Percentiles rank a stretch among this genome's conserved stretches.
Evolutionary conservation across 139 green algal species (phyloP).

Genomic region (Zygnema cylindricum): DNA sequence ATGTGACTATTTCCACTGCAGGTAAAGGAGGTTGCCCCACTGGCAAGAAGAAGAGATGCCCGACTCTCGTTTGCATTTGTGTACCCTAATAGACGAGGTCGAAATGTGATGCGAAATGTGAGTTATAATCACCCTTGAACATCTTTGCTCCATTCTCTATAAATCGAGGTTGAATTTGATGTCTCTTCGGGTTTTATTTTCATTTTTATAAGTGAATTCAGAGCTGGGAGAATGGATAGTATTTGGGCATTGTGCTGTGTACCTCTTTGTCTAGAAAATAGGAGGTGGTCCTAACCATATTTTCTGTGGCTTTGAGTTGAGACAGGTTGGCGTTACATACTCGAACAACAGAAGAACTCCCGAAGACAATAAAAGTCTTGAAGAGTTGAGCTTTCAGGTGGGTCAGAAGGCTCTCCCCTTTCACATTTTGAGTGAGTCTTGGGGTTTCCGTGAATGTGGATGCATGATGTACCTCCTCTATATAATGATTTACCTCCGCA

Average conservation of each 20-base stretch:
- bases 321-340: slow-evolving; percentile 47
- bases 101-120: slow-evolving; percentile 87
- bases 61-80: slow-evolving; percentile 86
- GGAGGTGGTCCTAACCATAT: neutral
- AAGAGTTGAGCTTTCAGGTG: slow-evolving; percentile 82
- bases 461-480: neutral
- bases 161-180: too few relatives aligned
- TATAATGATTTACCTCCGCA: too few relatives aligned
- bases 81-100: slow-evolving; percentile 86
- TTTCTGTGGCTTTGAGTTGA: too few relatives aligned
- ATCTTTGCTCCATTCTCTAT: too few relatives aligned
- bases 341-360: slow-evolving; percentile 46
- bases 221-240: neutral
- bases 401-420: too few relatives aligned
- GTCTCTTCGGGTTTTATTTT: too few relatives aligned
- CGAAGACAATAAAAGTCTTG: slow-evolving; percentile 85
- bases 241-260: neutral
- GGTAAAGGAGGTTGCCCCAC: slow-evolving; percentile 77
- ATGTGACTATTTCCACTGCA: slow-evolving; percentile 24
- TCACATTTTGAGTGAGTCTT: too few relatives aligned
- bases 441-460: neutral
- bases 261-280: neutral
- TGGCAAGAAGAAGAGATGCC: slow-evolving; percentile 53
- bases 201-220: neutral
- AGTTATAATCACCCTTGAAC: neutral